Conservation (phyloP, 164 flowering plant species). For the Magnolia changhungtana region DNA sequence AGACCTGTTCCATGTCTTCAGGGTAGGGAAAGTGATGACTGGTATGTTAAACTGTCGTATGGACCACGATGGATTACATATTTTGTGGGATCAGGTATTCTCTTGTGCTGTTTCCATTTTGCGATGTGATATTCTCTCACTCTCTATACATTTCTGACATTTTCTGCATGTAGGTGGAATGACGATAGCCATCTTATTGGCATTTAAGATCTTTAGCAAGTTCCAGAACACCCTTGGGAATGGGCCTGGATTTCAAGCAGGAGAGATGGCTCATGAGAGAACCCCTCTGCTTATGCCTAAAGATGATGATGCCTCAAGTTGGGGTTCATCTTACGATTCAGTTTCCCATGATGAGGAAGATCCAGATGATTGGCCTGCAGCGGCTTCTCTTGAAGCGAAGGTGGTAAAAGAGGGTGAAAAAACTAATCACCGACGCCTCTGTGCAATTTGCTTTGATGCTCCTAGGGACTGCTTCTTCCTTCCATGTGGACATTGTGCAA, state of each 20-base stretch:
- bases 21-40: slow-evolving; percentile 29
- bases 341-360: slow-evolving; percentile 58
- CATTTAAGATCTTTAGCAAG: slow-evolving; percentile 39
- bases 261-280: slow-evolving; percentile 35
- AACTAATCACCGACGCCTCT: slow-evolving; percentile 46
- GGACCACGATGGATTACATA: slow-evolving; percentile 77
- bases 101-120: background rate
- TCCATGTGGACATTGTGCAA: slow-evolving; percentile 88
- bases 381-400: slow-evolving; percentile 32
- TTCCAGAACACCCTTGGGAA: slow-evolving; percentile 29
- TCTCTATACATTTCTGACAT: background rate
- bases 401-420: slow-evolving; percentile 41
- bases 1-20: slow-evolving; percentile 11
- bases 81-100: slow-evolving; percentile 42
- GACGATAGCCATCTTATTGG: slow-evolving; percentile 41
- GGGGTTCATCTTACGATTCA: slow-evolving; percentile 77
- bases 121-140: background rate
- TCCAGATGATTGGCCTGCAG: slow-evolving; percentile 32
- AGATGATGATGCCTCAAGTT: slow-evolving; percentile 68
- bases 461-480: slow-evolving; percentile 91
- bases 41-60: slow-evolving; percentile 60
- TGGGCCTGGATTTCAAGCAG: slow-evolving; percentile 18
- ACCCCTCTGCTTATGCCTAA: slow-evolving; percentile 55
- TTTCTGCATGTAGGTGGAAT: slow-evolving; percentile 43
- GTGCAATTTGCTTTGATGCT: slow-evolving; percentile 84